Base-by-base conservation (phyloP, 352 stramenopile genomes). In the Blastocystis sp. region DNA sequence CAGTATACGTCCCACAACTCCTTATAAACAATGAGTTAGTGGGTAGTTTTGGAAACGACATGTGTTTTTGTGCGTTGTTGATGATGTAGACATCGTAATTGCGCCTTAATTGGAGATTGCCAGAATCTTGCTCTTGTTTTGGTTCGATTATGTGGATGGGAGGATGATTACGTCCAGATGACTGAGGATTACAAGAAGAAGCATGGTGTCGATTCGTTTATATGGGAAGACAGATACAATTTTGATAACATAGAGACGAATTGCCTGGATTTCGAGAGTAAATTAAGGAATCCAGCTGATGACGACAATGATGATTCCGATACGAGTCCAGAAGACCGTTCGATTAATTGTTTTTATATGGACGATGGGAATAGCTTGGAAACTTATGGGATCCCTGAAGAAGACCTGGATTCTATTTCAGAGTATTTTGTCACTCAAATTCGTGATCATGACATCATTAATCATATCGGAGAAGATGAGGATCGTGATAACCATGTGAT, bases 1-100 rank as follows among this genome's bases (percentile, higher is more conserved):
- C 93, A 0, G 84, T 90, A 0, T 91, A 94, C 56, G 93, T 95
- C 37, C 94, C 94, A 34, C 93, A 95, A 64, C 91, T 97, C 23
- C 93, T 97, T 76, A 94, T 97, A 75, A 97, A 97, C 90, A 95
- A 94, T 91, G 94, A 94, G 4, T 91, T 91, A n/a, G 90, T 96
- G 7, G 90, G 69, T 3, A 50, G 11, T 7, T 80, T 80, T 53
- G 37, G 70, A 37, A 47, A 80, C 3, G 26, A 41, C 7, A 43
- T 8, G 70, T 80, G 45, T 23, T 20, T 54, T 23, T 8, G 4
- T 23, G 23, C 7, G 68, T 11, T 13, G 11, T 1, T 7, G 37
- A 18, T 53, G 26, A 20, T 29, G 15, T 64, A 80, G 70, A 18
- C 56, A 66, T 37, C 54, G 56, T 13, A 80, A 63, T 53, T n/a